These are phyloP conservation scores for Yamagishiella unicocca DNA, from an alignment of 139 green algal genomes.

Conservation along the genomic window DNA sequence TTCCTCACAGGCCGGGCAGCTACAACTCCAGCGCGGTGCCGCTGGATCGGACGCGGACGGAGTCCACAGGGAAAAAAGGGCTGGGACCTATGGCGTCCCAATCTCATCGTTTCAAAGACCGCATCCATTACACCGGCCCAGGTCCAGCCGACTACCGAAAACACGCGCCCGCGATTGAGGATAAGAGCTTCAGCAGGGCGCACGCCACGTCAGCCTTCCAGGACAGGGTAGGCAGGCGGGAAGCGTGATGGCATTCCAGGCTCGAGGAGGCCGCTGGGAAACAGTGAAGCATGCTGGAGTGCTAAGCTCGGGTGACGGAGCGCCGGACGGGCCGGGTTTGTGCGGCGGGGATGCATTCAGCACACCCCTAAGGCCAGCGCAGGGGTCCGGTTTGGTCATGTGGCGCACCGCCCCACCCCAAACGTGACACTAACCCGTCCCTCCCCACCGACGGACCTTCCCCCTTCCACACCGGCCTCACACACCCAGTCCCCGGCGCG, in stretches of 20 bases:
- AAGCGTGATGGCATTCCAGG: not conserved
- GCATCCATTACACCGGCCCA: slow-evolving; percentile 28
- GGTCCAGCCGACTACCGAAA: not conserved
- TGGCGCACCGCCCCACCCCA: too few species aligned
- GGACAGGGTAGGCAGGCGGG: not conserved
- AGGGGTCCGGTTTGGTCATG: too few species aligned
- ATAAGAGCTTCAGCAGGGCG: slow-evolving; percentile 33
- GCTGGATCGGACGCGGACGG: not conserved
- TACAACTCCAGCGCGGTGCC: not conserved
- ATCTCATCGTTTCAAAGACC: not conserved
- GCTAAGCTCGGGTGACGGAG: too few species aligned
- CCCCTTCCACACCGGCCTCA: too few species aligned
- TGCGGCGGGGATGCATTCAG: too few species aligned
- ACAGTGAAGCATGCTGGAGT: not conserved
- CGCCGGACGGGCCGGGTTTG: too few species aligned
- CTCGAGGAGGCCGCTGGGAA: not conserved
- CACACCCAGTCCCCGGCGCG: too few species aligned
- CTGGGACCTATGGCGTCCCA: slow-evolving; percentile 10
- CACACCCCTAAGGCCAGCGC: too few species aligned
- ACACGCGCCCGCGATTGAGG: not conserved
- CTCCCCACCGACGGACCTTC: too few species aligned
- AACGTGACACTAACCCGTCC: not conserved
- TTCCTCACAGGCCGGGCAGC: slow-evolving; percentile 28
- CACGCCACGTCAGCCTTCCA: slow-evolving; percentile 1
- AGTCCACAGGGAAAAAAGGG: slow-evolving; percentile 45